phyloP scores from a whole-genome alignment of 139 green algal genomes.

The Monoraphidium neglectum region DNA sequence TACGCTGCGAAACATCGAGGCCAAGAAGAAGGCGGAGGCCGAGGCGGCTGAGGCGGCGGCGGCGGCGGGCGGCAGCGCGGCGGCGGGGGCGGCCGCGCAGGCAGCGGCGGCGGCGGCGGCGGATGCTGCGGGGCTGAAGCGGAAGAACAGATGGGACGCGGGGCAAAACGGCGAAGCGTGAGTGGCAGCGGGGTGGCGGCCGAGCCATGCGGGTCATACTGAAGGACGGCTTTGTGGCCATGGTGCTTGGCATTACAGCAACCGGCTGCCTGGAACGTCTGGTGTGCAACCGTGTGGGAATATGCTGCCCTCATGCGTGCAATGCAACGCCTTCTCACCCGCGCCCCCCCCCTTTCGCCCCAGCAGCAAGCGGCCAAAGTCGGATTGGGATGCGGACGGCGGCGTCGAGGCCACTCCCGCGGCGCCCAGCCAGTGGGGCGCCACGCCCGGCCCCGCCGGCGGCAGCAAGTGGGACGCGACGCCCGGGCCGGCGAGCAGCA shows the following conservation, averaged over 20 bases:
- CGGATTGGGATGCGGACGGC: constrained; percentile 92
- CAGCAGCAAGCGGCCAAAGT: constrained; percentile 65
- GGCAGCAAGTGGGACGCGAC: constrained; percentile 79
- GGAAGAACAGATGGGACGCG: constrained; percentile 89
- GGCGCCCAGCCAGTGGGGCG: constrained; percentile 76
- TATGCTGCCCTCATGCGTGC: too few relatives aligned
- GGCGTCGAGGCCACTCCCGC: constrained; percentile 77
- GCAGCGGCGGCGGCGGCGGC: constrained; percentile 26
- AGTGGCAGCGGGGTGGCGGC: too few relatives aligned
- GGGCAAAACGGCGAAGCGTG: constrained; percentile 35
- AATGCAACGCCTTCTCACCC: too few relatives aligned
- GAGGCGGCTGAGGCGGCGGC: constrained; percentile 37
- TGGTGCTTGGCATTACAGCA: too few relatives aligned
- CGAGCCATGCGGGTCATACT: too few relatives aligned
- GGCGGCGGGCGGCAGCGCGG: constrained; percentile 17
- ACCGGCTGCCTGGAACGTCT: too few relatives aligned
- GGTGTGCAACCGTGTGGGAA: too few relatives aligned
- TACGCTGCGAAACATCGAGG: constrained; percentile 89
- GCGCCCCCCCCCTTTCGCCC: background rate
- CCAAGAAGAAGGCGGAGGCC: constrained; percentile 74
- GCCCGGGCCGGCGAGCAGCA: constrained; percentile 38
- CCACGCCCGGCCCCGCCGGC: constrained; percentile 60
- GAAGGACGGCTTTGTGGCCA: too few relatives aligned
- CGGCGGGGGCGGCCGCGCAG: constrained; percentile 18
- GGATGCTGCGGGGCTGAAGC: constrained; percentile 50